A percentile compares a stretch with the other conserved stretches of the same genome.
Evolutionary conservation across 805 yeast species (phyloP).

Genomic region (Starmerella sirachaensis): DNA sequence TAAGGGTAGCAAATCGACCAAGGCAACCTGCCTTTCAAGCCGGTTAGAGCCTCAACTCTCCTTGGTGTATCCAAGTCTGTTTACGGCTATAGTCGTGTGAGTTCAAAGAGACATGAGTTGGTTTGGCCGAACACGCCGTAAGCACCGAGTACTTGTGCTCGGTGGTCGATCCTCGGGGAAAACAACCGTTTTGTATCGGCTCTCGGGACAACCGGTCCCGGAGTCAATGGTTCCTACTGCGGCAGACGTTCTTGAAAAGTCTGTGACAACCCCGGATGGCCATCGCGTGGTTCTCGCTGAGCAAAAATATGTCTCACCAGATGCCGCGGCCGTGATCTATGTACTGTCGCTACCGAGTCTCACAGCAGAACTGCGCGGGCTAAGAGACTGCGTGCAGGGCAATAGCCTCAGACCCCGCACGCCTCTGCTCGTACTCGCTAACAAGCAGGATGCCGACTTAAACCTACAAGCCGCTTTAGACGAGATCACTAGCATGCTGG

Average conservation of each 20-base stretch:
- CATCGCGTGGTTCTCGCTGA: slow-evolving; percentile 12
- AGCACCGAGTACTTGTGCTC: slow-evolving; percentile 11
- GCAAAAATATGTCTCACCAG: slow-evolving; percentile 13
- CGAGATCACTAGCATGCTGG: slow-evolving; percentile 28
- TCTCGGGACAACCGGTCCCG: slow-evolving; percentile 17
- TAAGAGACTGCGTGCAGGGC: neutral
- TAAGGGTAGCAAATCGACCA: too few species aligned
- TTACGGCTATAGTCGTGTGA: neutral
- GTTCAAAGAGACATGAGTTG: slow-evolving; percentile 6
- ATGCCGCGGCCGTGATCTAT: slow-evolving; percentile 14
- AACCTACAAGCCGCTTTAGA: slow-evolving; percentile 26
- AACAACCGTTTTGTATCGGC: slow-evolving; percentile 16
- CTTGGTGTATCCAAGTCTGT: neutral
- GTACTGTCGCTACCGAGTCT: slow-evolving; percentile 4
- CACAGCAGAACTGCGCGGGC: neutral
- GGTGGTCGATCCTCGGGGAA: slow-evolving; percentile 15
- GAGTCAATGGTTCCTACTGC: slow-evolving; percentile 18
- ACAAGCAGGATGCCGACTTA: slow-evolving; percentile 12
- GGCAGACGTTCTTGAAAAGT: slow-evolving; percentile 13
- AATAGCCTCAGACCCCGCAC: neutral
- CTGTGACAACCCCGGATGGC: slow-evolving; percentile 5
- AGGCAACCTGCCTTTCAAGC: neutral
- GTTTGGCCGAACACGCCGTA: slow-evolving; percentile 9
- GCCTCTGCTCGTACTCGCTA: slow-evolving; percentile 15
- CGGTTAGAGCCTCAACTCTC: neutral